Evolutionary conservation across 179 eudicot genomes (phyloP), one percentile per base, ranked within the genome.

Genomic region (Silene noctiflora): DNA sequence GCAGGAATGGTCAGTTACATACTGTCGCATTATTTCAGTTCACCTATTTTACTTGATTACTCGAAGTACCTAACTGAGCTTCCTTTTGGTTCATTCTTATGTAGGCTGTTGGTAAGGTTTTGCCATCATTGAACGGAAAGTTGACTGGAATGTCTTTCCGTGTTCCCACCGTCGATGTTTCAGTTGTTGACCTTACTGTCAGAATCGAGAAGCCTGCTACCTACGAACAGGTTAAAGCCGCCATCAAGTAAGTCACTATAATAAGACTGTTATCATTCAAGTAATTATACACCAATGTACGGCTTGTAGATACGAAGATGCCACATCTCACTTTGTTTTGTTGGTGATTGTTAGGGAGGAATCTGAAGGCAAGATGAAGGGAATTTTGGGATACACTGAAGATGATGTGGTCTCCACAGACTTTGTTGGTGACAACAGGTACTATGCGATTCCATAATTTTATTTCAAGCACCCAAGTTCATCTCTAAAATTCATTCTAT

Each of bases 91-190:
- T 39, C 12, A 2, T 69, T 46, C 3, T 27, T 74, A 14, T 77
- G 16, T 68, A 89, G 93, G 93, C 91, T 84, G 91, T 88, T 4
- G 91, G 93, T 19, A 89, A 89, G 84, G 93, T 89, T 21, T 85
- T 88, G 73, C 91, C 93, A 60, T 79, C 86, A 10, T 69, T 89
- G 80, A 89, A 89, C 42, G 91, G 93, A 1, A 89, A 88, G 51
- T 79, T 87, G 88, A 89, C 90, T 3, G 93, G 93, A 55, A 89
- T 89, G 93, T 75, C 93, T 0, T 89, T 89, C 87, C 88, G 93
- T 73, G 93, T 89, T 13, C 93, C 93, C 2, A 89, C 93, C 53
- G 88, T 88, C 24, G 94, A 90, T 79, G 94, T 90, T 20, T 90
- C 94, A 0, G 94, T 90, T 25, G 94, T 90, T 73, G 94, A 90